Base-by-base conservation (phyloP, 345 rosid genomes). In the Ceriops tagal region DNA sequence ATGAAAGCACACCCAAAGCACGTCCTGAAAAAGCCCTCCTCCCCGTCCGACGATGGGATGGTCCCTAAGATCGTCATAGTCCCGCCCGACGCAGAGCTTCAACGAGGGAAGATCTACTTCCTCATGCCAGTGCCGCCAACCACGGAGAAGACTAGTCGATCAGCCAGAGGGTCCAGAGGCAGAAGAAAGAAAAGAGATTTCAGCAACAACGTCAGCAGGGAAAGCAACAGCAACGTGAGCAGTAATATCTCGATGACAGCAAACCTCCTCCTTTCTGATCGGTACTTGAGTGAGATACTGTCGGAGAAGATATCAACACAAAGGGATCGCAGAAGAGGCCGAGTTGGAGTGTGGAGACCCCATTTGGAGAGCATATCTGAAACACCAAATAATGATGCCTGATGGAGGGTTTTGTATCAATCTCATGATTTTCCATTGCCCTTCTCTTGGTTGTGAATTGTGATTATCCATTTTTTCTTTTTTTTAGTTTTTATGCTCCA, bases 341-440 rank as follows among this genome's bases (percentile, higher is more conserved):
- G 98, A 5, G 91, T 83, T 58, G 92, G 89, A 7, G 92, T 92
- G 13, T 95, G 99, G 99, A 85, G 97, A 62, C 99, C 99, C 56
- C 97, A 88, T 73, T 84, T 95, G 66, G 96, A 91, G 76, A 89
- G 97, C 82, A 93, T 92, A 64, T 83, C 84, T 24, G 96, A 90
- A 76, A 64, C 81, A 0, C 77, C 81, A 56, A 71, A 8, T 66
- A 71, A 8, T 66, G 91, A 84, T 71, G 76, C 61, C 35, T 86
- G 65, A 70, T 71, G 60, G 16, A 28, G 31, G 10, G 24, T 39
- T 31, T 53, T 63, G 18, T 22, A 16, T 62, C 10, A 16, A 13
- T 11, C 24, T 58, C 43, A 3, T 28, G 8, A n/a, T 66, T 27
- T 30, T 51, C 27, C 53, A 63, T 57, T 70, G 32, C 57, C 60